Base-by-base conservation (phyloP, 768 basidiomycete genomes). In the Hypsizygus marmoreus region DNA sequence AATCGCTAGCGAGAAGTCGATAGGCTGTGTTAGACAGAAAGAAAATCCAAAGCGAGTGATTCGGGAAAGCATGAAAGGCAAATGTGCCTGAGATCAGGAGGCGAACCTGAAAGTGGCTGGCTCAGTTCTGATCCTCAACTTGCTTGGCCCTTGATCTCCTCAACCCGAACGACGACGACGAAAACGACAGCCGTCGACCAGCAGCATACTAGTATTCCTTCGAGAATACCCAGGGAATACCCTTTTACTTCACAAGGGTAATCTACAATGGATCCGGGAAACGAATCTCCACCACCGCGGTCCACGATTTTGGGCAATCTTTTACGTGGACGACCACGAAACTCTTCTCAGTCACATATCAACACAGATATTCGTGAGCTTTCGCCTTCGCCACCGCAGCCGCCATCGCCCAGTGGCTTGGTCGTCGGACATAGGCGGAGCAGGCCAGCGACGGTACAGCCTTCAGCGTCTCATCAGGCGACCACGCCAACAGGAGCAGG, bases 251-350 rank as follows among this genome's bases (percentile, higher is more conserved):
- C 39, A 9, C 39, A n/a, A n/a, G 12, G 22, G 16, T 10, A 25
- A 14, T 22, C 31, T 19, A 48, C 32, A 46, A 65, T 66, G 65
- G 64, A 67, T 40, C 47, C 59, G n/a, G 70, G 69, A 23, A 69
- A 56, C 56, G 74, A 74, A 38, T 72, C 72, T n/a, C 63, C 72
- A 23, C 67, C 70, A 9, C 55, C 75, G 25, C 73, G 86, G 45
- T 72, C 80, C 45, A 82, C 82, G 49, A 87, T 90, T 63, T 75
- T 90, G 36, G 81, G 85, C 47, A 82, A 82, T 40, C 81, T 88
- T 64, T 73, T 90, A 49, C 81, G 86, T 48, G 80, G 79, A 35
- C 72, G 86, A 50, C 85, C 84, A 13, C 75, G 85, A 55, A 86
- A 84, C 61, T 70, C 77, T 34, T 86, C 84, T 24, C 76, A 82